Conservation (phyloP, 1,284 basidiomycete species). For the Laetiporus sulphureus region DNA sequence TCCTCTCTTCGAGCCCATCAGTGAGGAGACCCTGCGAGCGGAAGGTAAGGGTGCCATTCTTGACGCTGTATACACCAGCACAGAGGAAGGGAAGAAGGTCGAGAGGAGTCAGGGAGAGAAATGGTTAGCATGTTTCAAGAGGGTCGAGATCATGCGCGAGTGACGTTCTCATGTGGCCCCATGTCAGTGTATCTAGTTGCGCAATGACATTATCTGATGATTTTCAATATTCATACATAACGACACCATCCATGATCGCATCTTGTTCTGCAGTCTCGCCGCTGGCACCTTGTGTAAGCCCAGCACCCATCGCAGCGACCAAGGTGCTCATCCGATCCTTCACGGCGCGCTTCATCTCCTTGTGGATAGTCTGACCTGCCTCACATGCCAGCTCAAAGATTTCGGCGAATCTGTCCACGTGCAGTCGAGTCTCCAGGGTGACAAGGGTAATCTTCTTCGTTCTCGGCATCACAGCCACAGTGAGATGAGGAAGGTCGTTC, state of each 20-base stretch:
- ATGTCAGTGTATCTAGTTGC: background rate
- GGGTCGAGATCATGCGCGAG: conserved; percentile 36
- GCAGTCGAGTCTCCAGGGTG: conserved; percentile 91
- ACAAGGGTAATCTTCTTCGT: conserved; percentile 82
- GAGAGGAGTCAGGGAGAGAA: conserved; percentile 89
- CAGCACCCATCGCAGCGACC: conserved; percentile 40
- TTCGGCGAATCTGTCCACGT: conserved; percentile 89
- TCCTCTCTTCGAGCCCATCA: conserved; percentile 81
- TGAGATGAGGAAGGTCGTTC: conserved; percentile 81
- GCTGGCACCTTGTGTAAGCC: conserved; percentile 14
- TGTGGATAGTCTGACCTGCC: conserved; percentile 73
- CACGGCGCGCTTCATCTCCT: conserved; percentile 79
- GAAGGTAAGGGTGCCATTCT: conserved; percentile 71
- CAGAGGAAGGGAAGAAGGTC: conserved; percentile 97
- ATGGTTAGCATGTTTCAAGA: conserved; percentile 80
- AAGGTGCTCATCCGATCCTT: conserved; percentile 58
- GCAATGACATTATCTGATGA: too few species aligned
- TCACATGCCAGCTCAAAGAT: conserved; percentile 78
- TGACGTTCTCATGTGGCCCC: background rate
- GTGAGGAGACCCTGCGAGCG: conserved; percentile 65
- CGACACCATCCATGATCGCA: conserved; percentile 18
- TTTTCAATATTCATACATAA: too few species aligned
- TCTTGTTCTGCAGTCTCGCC: conserved; percentile 16
- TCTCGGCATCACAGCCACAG: conserved; percentile 84
- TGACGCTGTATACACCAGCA: conserved; percentile 77